phyloP scores from a whole-genome alignment of 75 land plant genomes.

The Adiantum capillusveneris region DNA sequence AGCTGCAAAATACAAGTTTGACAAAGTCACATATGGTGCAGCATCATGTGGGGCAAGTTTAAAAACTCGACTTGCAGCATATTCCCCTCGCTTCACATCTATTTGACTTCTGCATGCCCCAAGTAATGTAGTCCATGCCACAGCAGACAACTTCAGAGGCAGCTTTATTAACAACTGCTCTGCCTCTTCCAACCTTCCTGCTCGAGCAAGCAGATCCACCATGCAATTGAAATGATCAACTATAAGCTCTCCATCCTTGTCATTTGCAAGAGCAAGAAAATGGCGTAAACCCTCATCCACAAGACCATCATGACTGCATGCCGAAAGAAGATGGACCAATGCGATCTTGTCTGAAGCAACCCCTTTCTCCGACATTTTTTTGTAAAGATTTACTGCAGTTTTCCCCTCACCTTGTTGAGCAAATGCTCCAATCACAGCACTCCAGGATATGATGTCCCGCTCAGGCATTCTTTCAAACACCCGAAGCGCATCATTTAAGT shows the following conservation, averaged over 20 bases:
- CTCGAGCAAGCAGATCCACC: constrained; percentile 35
- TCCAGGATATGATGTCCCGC: constrained; percentile 4
- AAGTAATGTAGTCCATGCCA: constrained; percentile 19
- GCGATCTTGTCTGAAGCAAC: constrained; percentile 26
- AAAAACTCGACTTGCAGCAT: constrained; percentile 41
- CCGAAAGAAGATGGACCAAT: constrained; percentile 14
- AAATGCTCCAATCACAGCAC: constrained; percentile 8
- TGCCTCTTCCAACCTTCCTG: constrained; percentile 31
- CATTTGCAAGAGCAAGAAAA: constrained; percentile 23
- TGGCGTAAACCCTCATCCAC: constrained; percentile 25
- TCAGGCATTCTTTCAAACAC: constrained; percentile 9
- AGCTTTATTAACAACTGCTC: constrained; percentile 19
- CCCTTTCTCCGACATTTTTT: constrained; percentile 9
- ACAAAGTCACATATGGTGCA: constrained; percentile 46
- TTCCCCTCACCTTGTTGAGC: constrained; percentile 12
- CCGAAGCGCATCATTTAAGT: constrained; percentile 12
- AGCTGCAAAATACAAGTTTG: constrained; percentile 42
- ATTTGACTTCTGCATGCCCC: constrained; percentile 34
- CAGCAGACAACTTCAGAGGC: constrained; percentile 20
- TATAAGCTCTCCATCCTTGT: constrained; percentile 11
- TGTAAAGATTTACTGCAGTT: constrained; percentile 1
- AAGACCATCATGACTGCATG: constrained; percentile 40
- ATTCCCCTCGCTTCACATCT: constrained; percentile 19
- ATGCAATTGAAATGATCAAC: constrained; percentile 35
- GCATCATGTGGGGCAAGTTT: constrained; percentile 25